Conservation (phyloP, 1,139 yeast species). For the Zygosaccharomyces pseudobailii region DNA sequence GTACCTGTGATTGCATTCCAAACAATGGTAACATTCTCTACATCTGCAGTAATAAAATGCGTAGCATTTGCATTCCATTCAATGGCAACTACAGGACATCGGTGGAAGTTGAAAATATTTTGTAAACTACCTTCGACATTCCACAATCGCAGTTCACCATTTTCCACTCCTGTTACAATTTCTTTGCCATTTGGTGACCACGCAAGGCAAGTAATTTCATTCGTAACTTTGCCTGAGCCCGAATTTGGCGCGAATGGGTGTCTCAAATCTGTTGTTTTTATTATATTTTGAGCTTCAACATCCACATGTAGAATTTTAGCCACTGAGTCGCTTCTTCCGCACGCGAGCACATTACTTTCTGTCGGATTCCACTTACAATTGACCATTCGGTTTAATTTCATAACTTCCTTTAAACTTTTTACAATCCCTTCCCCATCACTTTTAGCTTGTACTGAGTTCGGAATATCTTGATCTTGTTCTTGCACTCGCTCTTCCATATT, state of each 20-base stretch:
- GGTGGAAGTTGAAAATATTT: conserved; percentile 54
- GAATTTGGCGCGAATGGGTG: conserved; percentile 28
- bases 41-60: conserved; percentile 35
- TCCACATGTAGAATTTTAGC: conserved; percentile 33
- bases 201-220: conserved; percentile 41
- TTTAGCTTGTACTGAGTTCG: conserved; percentile 11
- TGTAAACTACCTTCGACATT: conserved; percentile 58
- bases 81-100: conserved; percentile 46
- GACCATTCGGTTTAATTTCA: conserved; percentile 34
- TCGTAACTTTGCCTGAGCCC: conserved; percentile 15
- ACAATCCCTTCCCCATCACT: conserved; percentile 24
- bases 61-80: conserved; percentile 48
- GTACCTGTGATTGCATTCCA: conserved; percentile 54
- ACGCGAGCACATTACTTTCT: conserved; percentile 34
- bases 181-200: conserved; percentile 64
- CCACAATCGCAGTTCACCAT: conserved; percentile 70
- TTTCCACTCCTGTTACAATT: conserved; percentile 52
- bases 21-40: conserved; percentile 41
- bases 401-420: conserved; percentile 33
- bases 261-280: conserved; percentile 16
- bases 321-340: conserved; percentile 39
- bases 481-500: conserved; percentile 10
- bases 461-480: conserved; percentile 14
- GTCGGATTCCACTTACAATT: conserved; percentile 41
- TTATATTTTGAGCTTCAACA: not conserved